These are phyloP conservation scores for Aspergillus fischeri DNA, from an alignment of 2,329 filamentous ascomycete genomes.

Conservation along the genomic window DNA sequence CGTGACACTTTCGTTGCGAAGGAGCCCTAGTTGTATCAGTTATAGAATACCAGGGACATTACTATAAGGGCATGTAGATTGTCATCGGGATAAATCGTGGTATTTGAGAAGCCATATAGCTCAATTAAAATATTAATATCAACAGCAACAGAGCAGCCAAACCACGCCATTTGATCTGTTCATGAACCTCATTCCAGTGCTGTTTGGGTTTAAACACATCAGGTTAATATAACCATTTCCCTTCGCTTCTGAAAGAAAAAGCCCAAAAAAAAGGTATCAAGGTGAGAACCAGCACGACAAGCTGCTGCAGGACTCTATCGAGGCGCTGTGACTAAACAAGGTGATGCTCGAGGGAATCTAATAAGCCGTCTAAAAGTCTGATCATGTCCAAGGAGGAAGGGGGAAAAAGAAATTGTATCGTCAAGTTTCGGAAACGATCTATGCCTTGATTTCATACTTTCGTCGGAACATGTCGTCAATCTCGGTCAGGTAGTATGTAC, in stretches of 20 bases:
- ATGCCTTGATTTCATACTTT: slow-evolving; percentile 71
- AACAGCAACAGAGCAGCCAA: slow-evolving; percentile 4
- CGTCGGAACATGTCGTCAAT: slow-evolving; percentile 85
- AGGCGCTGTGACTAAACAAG: slow-evolving; percentile 17
- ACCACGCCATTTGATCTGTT: slow-evolving; percentile 1
- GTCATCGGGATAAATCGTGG: background rate
- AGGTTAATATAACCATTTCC: background rate
- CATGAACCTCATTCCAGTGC: slow-evolving; percentile 14
- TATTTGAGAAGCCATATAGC: background rate
- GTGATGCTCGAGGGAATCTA: slow-evolving; percentile 34
- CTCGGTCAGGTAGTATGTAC: slow-evolving; percentile 74
- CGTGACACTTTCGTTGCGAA: background rate
- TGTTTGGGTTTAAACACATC: slow-evolving; percentile 8
- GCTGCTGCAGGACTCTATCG: slow-evolving; percentile 19
- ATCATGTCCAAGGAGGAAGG: slow-evolving; percentile 24
- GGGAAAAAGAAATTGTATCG: slow-evolving; percentile 13
- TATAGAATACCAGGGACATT: background rate
- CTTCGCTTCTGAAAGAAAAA: slow-evolving; percentile 1
- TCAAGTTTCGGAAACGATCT: slow-evolving; percentile 26
- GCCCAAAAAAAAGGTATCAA: background rate
- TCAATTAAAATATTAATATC: slow-evolving; percentile 16
- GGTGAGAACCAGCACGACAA: slow-evolving; percentile 4
- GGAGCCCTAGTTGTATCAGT: background rate
- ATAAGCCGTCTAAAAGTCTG: slow-evolving; percentile 28
- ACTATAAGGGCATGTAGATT: background rate